Conservation (phyloP, 192 early-diverging fungal genomes). For the Lunasporangiospora selenospora region DNA sequence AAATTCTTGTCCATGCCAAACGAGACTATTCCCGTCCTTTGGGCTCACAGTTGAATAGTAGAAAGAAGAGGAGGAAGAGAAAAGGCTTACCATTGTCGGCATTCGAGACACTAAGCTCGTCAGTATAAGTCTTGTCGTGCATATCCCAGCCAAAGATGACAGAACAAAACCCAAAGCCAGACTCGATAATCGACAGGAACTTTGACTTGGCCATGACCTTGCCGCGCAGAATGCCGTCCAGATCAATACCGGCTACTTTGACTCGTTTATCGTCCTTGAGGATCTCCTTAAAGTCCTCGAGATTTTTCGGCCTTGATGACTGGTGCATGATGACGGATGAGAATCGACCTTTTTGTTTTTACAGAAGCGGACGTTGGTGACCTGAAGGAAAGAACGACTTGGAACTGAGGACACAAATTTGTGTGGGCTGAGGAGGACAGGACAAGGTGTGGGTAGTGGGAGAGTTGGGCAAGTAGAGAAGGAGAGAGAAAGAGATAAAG, state of each 20-base stretch:
- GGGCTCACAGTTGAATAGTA: too few species aligned
- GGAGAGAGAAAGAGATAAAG: slow-evolving; percentile 1
- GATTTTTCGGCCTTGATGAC: neutral
- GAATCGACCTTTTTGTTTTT: neutral
- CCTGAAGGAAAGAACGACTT: neutral
- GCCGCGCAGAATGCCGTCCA: slow-evolving; percentile 76
- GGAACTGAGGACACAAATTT: neutral
- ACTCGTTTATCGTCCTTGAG: slow-evolving; percentile 55
- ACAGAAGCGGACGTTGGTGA: neutral
- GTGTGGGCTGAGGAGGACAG: neutral
- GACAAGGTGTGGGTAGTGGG: neutral
- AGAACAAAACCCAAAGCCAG: slow-evolving; percentile 82
- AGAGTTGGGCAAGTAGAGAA: neutral
- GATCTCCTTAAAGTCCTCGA: slow-evolving; percentile 32
- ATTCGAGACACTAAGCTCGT: slow-evolving; percentile 49
- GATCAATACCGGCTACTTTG: slow-evolving; percentile 70
- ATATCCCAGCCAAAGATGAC: slow-evolving; percentile 86
- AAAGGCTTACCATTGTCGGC: slow-evolving; percentile 41
- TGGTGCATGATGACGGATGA: neutral
- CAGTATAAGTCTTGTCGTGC: slow-evolving; percentile 71
- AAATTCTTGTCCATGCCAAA: neutral
- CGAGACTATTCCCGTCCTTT: too few species aligned
- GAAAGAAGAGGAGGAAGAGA: neutral
- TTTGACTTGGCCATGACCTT: slow-evolving; percentile 74
- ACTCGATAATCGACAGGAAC: slow-evolving; percentile 64